Evolutionary conservation across 1,284 basidiomycete genomes (phyloP).

Genomic region (Fomitopsis palustris): DNA sequence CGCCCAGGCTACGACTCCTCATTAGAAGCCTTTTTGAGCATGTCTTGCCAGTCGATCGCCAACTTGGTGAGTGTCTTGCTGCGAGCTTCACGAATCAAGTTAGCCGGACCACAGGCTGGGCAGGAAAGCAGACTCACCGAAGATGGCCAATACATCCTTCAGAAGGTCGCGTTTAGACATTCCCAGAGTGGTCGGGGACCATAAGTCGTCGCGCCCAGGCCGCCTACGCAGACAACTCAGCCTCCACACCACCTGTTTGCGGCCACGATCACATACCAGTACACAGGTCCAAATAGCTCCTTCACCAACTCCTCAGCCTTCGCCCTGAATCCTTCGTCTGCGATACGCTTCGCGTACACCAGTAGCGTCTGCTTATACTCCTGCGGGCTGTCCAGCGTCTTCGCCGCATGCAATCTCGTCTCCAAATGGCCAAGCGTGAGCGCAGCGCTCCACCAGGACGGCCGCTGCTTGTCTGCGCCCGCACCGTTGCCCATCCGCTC

Average conservation of each 20-base stretch:
- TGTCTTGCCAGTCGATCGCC: conserved; percentile 77
- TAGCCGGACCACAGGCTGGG: background rate
- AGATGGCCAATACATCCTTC: conserved; percentile 72
- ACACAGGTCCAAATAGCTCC: conserved; percentile 85
- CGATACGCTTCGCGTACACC: conserved; percentile 78
- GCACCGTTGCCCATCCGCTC: conserved; percentile 37
- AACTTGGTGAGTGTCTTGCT: conserved; percentile 72
- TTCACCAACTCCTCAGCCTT: conserved; percentile 87
- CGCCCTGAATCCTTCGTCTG: conserved; percentile 79
- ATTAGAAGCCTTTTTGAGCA: conserved; percentile 55
- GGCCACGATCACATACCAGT: conserved; percentile 52
- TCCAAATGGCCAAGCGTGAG: conserved; percentile 84
- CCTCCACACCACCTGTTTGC: background rate
- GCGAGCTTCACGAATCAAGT: conserved; percentile 40
- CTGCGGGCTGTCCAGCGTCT: conserved; percentile 69
- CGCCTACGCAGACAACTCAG: conserved; percentile 44
- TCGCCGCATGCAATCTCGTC: conserved; percentile 70
- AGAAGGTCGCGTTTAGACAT: conserved; percentile 76
- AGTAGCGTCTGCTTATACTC: conserved; percentile 79
- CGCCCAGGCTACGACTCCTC: conserved; percentile 25
- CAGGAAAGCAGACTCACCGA: conserved; percentile 48
- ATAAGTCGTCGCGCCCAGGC: conserved; percentile 56
- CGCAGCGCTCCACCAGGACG: conserved; percentile 76
- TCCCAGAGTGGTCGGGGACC: conserved; percentile 67
- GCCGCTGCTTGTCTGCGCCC: conserved; percentile 36